These are phyloP conservation scores for Coniochaeta sp. DNA, from an alignment of 2,329 filamentous ascomycete species.

Conservation along the genomic window DNA sequence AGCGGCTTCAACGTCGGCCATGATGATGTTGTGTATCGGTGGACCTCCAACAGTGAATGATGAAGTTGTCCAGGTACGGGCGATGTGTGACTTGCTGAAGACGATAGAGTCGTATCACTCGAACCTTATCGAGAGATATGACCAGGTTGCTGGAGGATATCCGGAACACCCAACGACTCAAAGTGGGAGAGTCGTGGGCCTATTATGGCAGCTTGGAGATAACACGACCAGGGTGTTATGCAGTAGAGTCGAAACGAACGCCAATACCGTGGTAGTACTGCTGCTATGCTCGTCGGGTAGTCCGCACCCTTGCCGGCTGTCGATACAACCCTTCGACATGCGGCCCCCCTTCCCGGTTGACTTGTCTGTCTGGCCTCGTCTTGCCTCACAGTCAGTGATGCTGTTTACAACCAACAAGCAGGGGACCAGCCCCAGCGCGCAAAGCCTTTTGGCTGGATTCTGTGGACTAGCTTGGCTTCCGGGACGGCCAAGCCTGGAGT, in stretches of 20 bases:
- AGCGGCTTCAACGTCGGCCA: conserved; percentile 10
- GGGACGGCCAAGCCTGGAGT: background rate
- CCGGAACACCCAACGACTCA: background rate
- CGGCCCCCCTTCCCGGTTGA: background rate
- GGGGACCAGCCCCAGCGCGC: background rate
- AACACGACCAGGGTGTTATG: background rate
- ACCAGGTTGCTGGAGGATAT: background rate
- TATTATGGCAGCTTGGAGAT: background rate
- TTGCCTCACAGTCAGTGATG: background rate
- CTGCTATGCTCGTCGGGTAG: background rate
- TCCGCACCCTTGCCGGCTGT: background rate
- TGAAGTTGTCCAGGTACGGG: background rate
- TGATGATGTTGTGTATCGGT: background rate
- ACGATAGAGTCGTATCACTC: background rate
- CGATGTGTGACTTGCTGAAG: background rate
- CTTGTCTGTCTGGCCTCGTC: background rate
- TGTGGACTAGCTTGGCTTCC: background rate
- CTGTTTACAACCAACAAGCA: background rate
- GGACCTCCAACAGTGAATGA: background rate
- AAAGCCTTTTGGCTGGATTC: background rate
- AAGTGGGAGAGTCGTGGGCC: background rate
- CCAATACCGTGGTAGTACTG: background rate
- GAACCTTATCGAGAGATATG: background rate
- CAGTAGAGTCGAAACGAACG: background rate
- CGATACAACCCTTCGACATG: background rate